phyloP scores from a whole-genome alignment of 306 rosid species.

The Rosa lucieae region DNA sequence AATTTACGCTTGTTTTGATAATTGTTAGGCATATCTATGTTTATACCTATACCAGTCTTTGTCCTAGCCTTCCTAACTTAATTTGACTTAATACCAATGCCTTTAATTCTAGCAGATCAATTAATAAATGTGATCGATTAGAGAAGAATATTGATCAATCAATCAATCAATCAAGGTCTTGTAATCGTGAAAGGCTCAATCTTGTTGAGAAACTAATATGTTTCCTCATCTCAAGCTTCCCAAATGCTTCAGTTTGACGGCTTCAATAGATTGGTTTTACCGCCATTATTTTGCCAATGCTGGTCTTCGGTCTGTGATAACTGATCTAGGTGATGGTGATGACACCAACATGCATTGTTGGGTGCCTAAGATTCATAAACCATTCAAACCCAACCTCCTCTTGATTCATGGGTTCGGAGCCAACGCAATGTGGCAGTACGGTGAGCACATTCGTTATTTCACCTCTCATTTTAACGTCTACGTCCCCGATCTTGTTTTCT shows the following conservation, averaged over 20 bases:
- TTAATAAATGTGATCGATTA: not conserved
- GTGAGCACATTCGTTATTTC: slow-evolving; percentile 50
- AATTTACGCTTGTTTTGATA: not conserved
- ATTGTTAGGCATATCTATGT: not conserved
- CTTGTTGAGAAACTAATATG: not conserved
- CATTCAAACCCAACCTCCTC: slow-evolving; percentile 45
- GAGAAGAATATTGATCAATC: not conserved
- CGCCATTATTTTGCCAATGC: slow-evolving; percentile 49
- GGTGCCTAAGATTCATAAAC: slow-evolving; percentile 50
- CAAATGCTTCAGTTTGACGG: slow-evolving; percentile 53
- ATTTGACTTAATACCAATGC: not conserved
- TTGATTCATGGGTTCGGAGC: slow-evolving; percentile 83
- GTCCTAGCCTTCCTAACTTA: not conserved
- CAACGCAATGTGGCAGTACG: slow-evolving; percentile 83
- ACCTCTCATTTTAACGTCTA: slow-evolving; percentile 48
- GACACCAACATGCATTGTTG: slow-evolving; percentile 65
- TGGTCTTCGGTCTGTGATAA: slow-evolving; percentile 54
- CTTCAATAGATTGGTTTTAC: slow-evolving; percentile 56
- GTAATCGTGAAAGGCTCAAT: not conserved
- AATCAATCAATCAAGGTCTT: not conserved
- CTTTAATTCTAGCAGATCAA: not conserved
- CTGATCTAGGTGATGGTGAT: slow-evolving; percentile 51
- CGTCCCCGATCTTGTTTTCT: slow-evolving; percentile 80
- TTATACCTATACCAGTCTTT: not conserved
- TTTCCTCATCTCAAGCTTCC: slow-evolving; percentile 29